Evolutionary conservation across 169 alveolate genomes (phyloP).

Genomic region (Plasmodium gallinaceum): DNA sequence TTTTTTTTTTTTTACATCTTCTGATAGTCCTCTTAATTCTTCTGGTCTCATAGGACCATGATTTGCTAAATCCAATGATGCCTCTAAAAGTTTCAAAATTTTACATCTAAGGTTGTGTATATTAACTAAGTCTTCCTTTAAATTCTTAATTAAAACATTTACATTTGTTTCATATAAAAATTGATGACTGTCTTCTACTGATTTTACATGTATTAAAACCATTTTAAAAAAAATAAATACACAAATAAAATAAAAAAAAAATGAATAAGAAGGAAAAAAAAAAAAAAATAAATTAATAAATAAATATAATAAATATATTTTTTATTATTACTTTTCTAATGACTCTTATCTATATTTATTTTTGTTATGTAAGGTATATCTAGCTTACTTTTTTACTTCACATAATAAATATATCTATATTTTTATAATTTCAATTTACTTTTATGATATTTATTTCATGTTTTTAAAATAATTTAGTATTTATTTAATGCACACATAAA

Average conservation of each 20-base stretch:
- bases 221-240: slow-evolving; percentile 71
- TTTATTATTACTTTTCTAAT: no score
- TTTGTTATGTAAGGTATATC: no score
- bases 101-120: slow-evolving; percentile 89
- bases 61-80: slow-evolving; percentile 91
- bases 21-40: slow-evolving; percentile 94
- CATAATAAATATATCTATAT: not conserved
- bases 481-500: no score
- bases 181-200: slow-evolving; percentile 90
- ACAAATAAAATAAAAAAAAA: slow-evolving; percentile 1
- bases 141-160: slow-evolving; percentile 80
- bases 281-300: not conserved
- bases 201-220: slow-evolving; percentile 94
- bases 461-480: not conserved
- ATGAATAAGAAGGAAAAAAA: not conserved
- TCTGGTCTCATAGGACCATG: slow-evolving; percentile 96
- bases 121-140: slow-evolving; percentile 82
- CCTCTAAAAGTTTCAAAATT: slow-evolving; percentile 88
- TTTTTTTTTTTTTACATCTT: slow-evolving; percentile 88
- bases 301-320: not conserved
- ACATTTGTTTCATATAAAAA: slow-evolving; percentile 91
- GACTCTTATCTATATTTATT: no score
- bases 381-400: no score
- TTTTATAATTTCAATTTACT: no score
- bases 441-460: not conserved